Base-by-base conservation (phyloP, 1,139 yeast species). In the Debaryomycetaceae sp. region DNA sequence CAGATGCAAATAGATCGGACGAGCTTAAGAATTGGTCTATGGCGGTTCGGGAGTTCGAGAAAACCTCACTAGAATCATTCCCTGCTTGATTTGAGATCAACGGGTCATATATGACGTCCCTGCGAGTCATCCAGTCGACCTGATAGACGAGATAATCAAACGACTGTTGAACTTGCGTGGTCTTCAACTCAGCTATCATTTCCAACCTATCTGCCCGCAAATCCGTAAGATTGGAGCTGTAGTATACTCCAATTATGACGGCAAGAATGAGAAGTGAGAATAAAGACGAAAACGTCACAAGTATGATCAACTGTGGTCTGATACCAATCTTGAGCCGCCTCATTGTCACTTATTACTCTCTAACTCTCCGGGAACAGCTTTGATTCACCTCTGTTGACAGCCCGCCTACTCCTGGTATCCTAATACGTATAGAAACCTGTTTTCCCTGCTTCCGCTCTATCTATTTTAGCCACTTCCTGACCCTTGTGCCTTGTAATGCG, bases 181-280 rank as follows among this genome's bases (percentile, higher is more conserved):
- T 80, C 61, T 88, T 89, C 45, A 90, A 69, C 59, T 86, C 87
- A 6, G 96, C 86, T 13, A 89, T 86, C 41, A 87, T 88, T 56
- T 79, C 80, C 36, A 90, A 68, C 46, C 90, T 75, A 51, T 87
- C 93, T 2, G 84, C 80, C 51, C 95, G 73, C 41, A 87, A 66
- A 43, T 75, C 66, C 41, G 81, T 77, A 48, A 84, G 80, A 53
- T 81, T 85, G 24, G 71, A 62, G 14, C 89, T 80, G 58, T 87
- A 88, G 64, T 87, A 88, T 6, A 87, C 80, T 41, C 95, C 95
- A 1, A 95, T 82, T 7, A 86, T 88, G 24, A 87, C 69, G 9
- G 96, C 93, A 41, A 91, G 67, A 5, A 88, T 80, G 31, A 87
- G 69, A 43, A 91, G 72, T 2, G 97, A 89, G 43, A 87, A 69